phyloP scores from a whole-genome alignment of 805 yeast genomes.

The Lachancea meyersii region DNA sequence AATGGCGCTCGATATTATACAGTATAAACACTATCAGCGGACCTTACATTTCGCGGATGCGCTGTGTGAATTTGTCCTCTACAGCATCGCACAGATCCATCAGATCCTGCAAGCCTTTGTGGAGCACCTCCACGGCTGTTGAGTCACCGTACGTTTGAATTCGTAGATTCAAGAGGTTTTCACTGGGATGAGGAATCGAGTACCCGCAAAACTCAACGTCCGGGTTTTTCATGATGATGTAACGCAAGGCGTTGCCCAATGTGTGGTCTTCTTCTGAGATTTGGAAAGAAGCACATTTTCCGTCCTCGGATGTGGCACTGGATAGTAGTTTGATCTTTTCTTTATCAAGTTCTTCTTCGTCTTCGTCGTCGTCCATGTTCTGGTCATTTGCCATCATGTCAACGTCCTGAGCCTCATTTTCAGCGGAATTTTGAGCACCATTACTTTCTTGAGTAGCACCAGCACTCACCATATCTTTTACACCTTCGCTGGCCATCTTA shows the following conservation, averaged over 20 bases:
- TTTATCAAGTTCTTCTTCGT: constrained; percentile 39
- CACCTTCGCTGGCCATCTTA: constrained; percentile 3
- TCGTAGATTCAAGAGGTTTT: constrained; percentile 78
- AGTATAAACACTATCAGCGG: not conserved
- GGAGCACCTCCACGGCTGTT: constrained; percentile 89
- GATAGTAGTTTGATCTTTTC: constrained; percentile 56
- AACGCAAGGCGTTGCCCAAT: constrained; percentile 86
- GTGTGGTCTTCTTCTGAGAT: constrained; percentile 94
- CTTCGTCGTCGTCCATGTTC: constrained; percentile 10
- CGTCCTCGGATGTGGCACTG: constrained; percentile 89
- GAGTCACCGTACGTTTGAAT: constrained; percentile 84
- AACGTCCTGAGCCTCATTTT: constrained; percentile 8
- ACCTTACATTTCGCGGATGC: constrained; percentile 43
- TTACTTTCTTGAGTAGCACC: not conserved
- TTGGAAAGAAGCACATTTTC: constrained; percentile 91
- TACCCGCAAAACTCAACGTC: constrained; percentile 98
- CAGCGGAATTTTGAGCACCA: not conserved
- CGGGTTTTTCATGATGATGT: constrained; percentile 94
- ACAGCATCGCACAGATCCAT: constrained; percentile 76
- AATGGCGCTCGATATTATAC: not conserved
- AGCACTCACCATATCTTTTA: not conserved
- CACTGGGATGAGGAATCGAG: constrained; percentile 97
- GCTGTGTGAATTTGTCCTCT: constrained; percentile 69
- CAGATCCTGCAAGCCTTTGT: constrained; percentile 83
- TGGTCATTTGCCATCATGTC: constrained; percentile 15